Percentiles rank a stretch among this genome's conserved stretches.
Evolutionary conservation across 139 green algal genomes (phyloP).

Genomic region (Tetraselmis striata): DNA sequence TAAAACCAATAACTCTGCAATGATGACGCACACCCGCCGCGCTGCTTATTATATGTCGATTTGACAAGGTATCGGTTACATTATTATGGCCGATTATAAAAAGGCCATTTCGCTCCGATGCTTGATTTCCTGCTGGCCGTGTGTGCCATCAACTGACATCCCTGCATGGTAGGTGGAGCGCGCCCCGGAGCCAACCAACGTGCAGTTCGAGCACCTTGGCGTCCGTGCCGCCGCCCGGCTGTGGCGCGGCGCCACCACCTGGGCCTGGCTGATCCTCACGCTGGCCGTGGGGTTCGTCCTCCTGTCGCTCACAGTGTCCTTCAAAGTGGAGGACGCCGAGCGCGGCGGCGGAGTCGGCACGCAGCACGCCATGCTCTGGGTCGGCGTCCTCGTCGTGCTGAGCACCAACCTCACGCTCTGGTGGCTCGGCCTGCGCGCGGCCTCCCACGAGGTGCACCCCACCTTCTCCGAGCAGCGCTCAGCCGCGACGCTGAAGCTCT

Average conservation of each 20-base stretch:
- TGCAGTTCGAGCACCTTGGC: background rate
- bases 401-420: background rate
- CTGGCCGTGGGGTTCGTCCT: background rate
- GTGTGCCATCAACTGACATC: background rate
- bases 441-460: background rate
- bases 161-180: background rate
- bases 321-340: background rate
- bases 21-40: no score
- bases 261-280: background rate
- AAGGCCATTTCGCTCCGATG: no score
- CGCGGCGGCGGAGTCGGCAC: background rate
- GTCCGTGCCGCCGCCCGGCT: background rate
- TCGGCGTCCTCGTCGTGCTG: background rate
- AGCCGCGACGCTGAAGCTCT: background rate
- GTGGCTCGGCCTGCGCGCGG: background rate
- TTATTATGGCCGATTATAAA: no score
- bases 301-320: background rate
- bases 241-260: background rate
- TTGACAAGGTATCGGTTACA: no score
- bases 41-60: background rate
- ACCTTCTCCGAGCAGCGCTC: background rate
- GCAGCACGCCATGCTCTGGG: background rate
- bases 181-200: background rate
- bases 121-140: no score
- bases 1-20: no score